Evolutionary conservation across 805 yeast genomes (phyloP).

Genomic region (Saccharomycopsis synnaedendra): DNA sequence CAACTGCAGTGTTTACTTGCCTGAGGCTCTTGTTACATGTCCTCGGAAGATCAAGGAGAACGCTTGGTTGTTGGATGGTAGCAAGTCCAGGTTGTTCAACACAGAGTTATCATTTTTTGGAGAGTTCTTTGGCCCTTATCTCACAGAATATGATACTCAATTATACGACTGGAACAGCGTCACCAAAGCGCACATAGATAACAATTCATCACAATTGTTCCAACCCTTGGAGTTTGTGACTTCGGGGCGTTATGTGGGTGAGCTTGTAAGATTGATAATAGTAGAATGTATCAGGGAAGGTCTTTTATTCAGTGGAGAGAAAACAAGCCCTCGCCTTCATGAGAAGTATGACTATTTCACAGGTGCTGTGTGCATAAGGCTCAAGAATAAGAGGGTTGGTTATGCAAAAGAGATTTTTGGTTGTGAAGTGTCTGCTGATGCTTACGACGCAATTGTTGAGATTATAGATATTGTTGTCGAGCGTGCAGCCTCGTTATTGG

Average conservation of each 20-base stretch:
- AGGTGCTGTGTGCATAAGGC: slow-evolving; percentile 2
- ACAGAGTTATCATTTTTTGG: slow-evolving; percentile 16
- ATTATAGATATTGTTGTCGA: slow-evolving; percentile 3
- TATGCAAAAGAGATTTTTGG: too few species aligned
- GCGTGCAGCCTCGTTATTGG: slow-evolving; percentile 10
- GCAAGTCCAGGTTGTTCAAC: slow-evolving; percentile 3
- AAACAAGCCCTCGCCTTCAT: background rate
- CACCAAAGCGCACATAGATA: background rate
- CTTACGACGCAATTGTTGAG: background rate
- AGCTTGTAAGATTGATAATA: slow-evolving; percentile 8
- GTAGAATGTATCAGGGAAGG: background rate
- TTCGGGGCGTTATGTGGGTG: slow-evolving; percentile 14
- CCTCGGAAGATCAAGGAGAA: background rate
- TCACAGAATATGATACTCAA: slow-evolving; percentile 3
- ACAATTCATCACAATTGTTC: background rate
- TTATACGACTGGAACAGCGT: background rate
- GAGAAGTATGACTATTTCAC: slow-evolving; percentile 7
- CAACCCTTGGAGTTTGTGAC: slow-evolving; percentile 15
- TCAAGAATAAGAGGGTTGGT: too few species aligned
- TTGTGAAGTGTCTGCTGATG: too few species aligned
- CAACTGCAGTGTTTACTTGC: slow-evolving; percentile 7
- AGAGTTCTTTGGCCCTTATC: background rate
- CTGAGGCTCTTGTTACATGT: background rate
- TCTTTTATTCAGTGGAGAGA: background rate
- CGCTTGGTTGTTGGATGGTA: background rate